A percentile compares a stretch with the other conserved stretches of the same genome.
These are phyloP conservation scores for Suaeda aralocaspica DNA, from an alignment of 148 eudicot genomes.

Conservation along the genomic window DNA sequence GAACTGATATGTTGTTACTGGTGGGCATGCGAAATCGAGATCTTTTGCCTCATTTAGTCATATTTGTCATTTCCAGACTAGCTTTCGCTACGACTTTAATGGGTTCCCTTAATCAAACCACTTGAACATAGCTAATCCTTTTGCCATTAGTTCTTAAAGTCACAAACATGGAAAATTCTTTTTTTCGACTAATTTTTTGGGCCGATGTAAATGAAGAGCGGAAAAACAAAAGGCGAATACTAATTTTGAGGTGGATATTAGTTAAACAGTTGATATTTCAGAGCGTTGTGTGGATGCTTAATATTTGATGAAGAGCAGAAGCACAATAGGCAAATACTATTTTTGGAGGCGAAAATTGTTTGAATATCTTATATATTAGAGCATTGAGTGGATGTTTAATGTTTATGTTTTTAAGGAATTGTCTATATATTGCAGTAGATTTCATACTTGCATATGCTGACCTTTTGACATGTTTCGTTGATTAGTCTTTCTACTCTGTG, in stretches of 20 bases:
- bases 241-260: too few relatives aligned
- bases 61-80: not conserved
- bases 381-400: not conserved
- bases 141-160: not conserved
- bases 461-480: slow-evolving; percentile 13
- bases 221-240: not conserved
- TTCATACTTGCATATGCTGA: not conserved
- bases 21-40: not conserved
- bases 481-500: slow-evolving; percentile 21
- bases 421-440: not conserved
- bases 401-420: not conserved
- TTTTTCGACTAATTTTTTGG: too few relatives aligned
- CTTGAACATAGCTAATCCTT: not conserved
- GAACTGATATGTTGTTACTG: not conserved
- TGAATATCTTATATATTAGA: not conserved
- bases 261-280: too few relatives aligned
- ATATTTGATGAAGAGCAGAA: not conserved
- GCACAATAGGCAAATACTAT: not conserved
- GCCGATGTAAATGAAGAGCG: not conserved
- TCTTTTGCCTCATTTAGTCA: not conserved
- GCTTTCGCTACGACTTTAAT: too few relatives aligned
- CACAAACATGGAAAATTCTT: too few relatives aligned
- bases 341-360: too few relatives aligned
- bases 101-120: too few relatives aligned
- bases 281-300: too few relatives aligned